phyloP scores from a whole-genome alignment of 2,329 filamentous ascomycete genomes.

The Pestalotiopsis fici region DNA sequence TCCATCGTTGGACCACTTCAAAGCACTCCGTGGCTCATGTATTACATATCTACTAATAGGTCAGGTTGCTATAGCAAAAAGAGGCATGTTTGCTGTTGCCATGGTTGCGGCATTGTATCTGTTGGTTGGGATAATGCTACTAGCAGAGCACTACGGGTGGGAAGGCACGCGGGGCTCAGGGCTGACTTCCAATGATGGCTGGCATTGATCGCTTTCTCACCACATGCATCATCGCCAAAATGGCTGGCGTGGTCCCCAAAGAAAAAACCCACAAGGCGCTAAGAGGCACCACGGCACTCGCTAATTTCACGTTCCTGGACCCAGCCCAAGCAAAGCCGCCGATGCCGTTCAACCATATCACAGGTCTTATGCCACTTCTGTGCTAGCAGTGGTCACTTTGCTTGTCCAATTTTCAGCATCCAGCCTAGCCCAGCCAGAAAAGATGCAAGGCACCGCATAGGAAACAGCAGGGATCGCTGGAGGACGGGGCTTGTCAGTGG shows the following conservation, averaged over 20 bases:
- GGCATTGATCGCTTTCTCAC: background rate
- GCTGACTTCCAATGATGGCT: background rate
- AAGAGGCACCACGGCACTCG: background rate
- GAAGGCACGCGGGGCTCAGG: background rate
- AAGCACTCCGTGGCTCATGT: no score
- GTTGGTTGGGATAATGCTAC: background rate
- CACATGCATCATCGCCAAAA: background rate
- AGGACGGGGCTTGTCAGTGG: background rate
- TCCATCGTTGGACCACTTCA: no score
- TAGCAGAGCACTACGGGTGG: background rate
- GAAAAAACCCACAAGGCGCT: background rate
- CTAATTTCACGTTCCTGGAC: constrained; percentile 9
- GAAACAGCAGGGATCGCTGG: background rate
- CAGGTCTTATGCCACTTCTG: background rate
- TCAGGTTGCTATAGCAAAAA: no score
- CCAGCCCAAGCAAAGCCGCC: background rate
- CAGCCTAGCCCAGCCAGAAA: background rate
- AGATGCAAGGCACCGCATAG: background rate
- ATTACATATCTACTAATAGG: no score
- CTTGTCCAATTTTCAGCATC: background rate
- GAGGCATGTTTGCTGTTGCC: background rate
- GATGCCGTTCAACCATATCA: background rate
- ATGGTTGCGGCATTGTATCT: background rate
- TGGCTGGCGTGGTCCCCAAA: background rate
- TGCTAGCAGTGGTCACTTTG: background rate